Evolutionary conservation across 83 land plant species (phyloP), one percentile per base, ranked within the genome.

Genomic region (Thuja plicata): DNA sequence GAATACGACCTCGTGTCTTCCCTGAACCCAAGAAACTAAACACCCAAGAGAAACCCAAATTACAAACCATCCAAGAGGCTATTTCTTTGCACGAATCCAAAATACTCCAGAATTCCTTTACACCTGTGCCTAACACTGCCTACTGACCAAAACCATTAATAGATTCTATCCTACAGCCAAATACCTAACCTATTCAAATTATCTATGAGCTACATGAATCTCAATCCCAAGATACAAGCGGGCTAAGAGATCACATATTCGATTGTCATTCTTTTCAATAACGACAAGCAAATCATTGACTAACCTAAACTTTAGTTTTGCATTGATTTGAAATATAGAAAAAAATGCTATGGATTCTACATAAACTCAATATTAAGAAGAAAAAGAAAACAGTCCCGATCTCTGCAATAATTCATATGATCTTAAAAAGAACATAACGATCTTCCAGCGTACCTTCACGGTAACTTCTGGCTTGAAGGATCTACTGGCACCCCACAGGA

Each of bases 391-490:
- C 13, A 46, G 52, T 3, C 16, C 35, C 48, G 54, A 83, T 83
- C 17, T 83, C 17, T 83, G 85, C 35, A 43, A 83, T 34, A 11
- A 46, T 83, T 13, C 32, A 35, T 46, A 41, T 46, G 34, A 83
- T n/a, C 11, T 83, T 12, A 11, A 46, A 10, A 3, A 15, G 40
- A 46, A 10, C 16, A 46, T 1, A 46, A 30, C 12, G 0, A 45
- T 30, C 30, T 9, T 45, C 6, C 15, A 34, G 17, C 52, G 5
- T 60, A 94, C 96, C 91, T 91, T 90, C 90, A 92, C 91, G 16
- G 88, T 71, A 90, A 95, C 89, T 40, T 87, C 88, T 55, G 95
- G 96, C 86, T 92, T 91, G 93, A 89, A 91, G 24, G 96, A 85
- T 41, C 85, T 88, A 78, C 90, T 89, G 24, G 95, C 95, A 27